These are phyloP conservation scores for Fusarium sp. DNA, from an alignment of 2,329 filamentous ascomycete species.

Conservation along the genomic window DNA sequence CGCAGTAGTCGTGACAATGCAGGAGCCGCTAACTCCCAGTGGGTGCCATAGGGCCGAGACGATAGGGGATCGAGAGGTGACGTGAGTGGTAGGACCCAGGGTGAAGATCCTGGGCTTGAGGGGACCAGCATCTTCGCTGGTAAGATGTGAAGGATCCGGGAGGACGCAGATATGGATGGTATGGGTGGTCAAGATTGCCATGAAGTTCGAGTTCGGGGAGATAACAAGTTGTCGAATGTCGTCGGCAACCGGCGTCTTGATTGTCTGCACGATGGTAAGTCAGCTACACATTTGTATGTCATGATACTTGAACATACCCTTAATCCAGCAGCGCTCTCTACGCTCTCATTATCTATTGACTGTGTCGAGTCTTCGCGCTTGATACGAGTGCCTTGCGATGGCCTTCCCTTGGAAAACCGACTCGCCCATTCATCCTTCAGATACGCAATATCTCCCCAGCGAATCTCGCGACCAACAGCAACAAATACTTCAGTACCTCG, in stretches of 20 bases:
- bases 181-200: conserved; percentile 87
- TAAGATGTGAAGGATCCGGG: conserved; percentile 82
- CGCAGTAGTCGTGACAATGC: conserved; percentile 87
- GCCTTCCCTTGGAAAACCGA: conserved; percentile 45
- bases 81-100: conserved; percentile 91
- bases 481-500: conserved; percentile 90
- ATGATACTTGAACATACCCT: conserved; percentile 46
- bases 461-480: conserved; percentile 87
- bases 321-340: conserved; percentile 45
- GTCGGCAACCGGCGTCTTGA: conserved; percentile 82
- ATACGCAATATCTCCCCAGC: conserved; percentile 87
- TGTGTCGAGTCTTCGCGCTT: conserved; percentile 61
- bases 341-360: conserved; percentile 50
- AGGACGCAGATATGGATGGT: conserved; percentile 90
- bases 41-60: conserved; percentile 93
- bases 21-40: conserved; percentile 81
- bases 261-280: conserved; percentile 61
- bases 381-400: conserved; percentile 51
- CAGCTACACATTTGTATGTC: background rate
- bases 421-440: conserved; percentile 72
- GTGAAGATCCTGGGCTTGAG: conserved; percentile 89
- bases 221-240: conserved; percentile 87
- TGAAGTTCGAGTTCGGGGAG: conserved; percentile 82
- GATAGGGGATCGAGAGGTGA: conserved; percentile 84
- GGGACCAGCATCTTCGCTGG: conserved; percentile 72